A percentile compares a stretch with the other conserved stretches of the same genome.
Conservation (phyloP, 2,329 filamentous ascomycete genomes). For the Fusarium pseudograminearum region DNA sequence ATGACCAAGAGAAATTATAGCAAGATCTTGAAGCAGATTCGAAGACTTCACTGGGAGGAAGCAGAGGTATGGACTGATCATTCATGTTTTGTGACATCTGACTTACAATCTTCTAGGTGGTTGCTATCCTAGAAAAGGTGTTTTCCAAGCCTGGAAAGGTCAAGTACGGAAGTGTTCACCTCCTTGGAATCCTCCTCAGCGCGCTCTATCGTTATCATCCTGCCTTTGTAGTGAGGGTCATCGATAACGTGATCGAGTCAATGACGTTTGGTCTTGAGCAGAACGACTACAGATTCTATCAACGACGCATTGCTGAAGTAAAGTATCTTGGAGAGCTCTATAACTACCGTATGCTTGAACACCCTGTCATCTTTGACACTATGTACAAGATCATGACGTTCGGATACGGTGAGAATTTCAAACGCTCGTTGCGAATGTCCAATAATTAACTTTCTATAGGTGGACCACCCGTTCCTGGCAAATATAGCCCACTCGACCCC, state of each 20-base stretch:
- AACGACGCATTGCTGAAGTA: conserved; percentile 92
- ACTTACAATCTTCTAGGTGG: conserved; percentile 62
- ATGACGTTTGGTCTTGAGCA: conserved; percentile 89
- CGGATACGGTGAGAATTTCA: conserved; percentile 74
- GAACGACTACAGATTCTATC: conserved; percentile 98
- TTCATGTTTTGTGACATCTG: background rate
- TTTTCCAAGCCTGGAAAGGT: conserved; percentile 98
- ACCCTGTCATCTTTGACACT: conserved; percentile 93
- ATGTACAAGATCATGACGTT: conserved; percentile 96
- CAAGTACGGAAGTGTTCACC: conserved; percentile 96
- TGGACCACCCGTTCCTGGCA: conserved; percentile 83
- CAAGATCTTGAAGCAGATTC: conserved; percentile 92
- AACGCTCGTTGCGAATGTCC: background rate
- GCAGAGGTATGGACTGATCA: conserved; percentile 68
- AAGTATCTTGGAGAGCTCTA: conserved; percentile 98
- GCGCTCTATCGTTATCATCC: conserved; percentile 93
- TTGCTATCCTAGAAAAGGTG: conserved; percentile 84
- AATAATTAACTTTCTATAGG: conserved; percentile 56
- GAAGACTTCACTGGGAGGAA: conserved; percentile 98
- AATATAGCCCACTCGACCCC: conserved; percentile 81
- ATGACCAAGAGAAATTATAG: conserved; percentile 95
- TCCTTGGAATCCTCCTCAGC: conserved; percentile 89
- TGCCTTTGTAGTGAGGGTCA: conserved; percentile 88
- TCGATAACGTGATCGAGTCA: conserved; percentile 91
- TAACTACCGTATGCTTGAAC: conserved; percentile 97